phyloP scores from a whole-genome alignment of 2,329 filamentous ascomycete genomes.

The Pyrenochaeta sp. region DNA sequence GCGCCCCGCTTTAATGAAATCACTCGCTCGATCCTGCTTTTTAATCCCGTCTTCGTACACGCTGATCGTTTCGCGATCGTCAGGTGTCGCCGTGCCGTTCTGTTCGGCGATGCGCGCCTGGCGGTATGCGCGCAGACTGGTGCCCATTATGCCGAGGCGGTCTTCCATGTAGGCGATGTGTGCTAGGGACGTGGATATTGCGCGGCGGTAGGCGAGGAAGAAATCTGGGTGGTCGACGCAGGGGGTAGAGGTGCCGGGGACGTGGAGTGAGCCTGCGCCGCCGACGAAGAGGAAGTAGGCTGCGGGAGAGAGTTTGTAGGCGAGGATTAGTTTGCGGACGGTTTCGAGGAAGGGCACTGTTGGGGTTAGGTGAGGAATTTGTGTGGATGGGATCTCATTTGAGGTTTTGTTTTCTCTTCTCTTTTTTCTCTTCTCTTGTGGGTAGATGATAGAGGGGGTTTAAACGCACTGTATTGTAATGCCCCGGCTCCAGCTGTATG shows the following conservation, averaged over 20 bases:
- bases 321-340: constrained; percentile 44
- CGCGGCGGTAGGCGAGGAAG: constrained; percentile 46
- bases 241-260: constrained; percentile 27
- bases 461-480: constrained; percentile 39
- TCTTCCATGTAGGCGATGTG: constrained; percentile 49
- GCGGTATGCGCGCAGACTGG: constrained; percentile 33
- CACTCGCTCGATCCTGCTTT: constrained; percentile 32
- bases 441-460: too few relatives aligned
- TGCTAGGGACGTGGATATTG: constrained; percentile 44
- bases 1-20: constrained; percentile 45
- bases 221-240: constrained; percentile 46
- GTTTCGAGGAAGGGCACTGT: constrained; percentile 48
- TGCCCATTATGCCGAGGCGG: constrained; percentile 42
- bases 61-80: constrained; percentile 23
- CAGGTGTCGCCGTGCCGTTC: constrained; percentile 20
- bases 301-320: constrained; percentile 35
- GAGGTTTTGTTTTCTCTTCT: too few relatives aligned
- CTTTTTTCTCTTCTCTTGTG: too few relatives aligned
- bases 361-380: not conserved
- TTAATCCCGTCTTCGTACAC: constrained; percentile 36
- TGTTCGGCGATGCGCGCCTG: constrained; percentile 34
- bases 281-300: constrained; percentile 48
- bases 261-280: constrained; percentile 44
- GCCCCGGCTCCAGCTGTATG: constrained; percentile 41
- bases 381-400: not conserved